phyloP scores from a whole-genome alignment of 768 basidiomycete genomes.

The Termitomyces sp. region DNA sequence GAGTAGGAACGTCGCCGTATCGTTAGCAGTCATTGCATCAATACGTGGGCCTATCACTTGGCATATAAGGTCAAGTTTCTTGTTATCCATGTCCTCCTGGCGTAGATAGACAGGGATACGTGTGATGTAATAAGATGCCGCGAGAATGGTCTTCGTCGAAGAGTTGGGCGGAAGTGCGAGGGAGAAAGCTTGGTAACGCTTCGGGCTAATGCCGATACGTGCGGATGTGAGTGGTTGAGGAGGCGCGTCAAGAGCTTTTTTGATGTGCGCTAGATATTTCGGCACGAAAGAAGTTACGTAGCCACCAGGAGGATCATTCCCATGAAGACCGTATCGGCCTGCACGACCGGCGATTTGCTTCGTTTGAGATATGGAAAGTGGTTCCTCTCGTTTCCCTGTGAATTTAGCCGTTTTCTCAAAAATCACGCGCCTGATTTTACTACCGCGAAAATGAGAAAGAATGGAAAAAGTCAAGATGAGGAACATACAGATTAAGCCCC shows the following conservation, averaged over 20 bases:
- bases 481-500: constrained; percentile 89
- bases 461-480: not conserved
- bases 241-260: constrained; percentile 45
- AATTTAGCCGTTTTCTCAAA: constrained; percentile 53
- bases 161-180: constrained; percentile 38
- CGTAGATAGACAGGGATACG: constrained; percentile 38
- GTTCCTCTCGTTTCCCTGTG: constrained; percentile 38
- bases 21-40: constrained; percentile 33
- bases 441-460: constrained; percentile 23
- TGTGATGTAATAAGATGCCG: constrained; percentile 46
- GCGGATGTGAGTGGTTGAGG: constrained; percentile 49
- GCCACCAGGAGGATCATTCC: constrained; percentile 44
- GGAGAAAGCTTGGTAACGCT: constrained; percentile 15
- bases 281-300: constrained; percentile 66
- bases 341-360: constrained; percentile 96
- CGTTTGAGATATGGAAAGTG: constrained; percentile 67
- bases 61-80: constrained; percentile 22
- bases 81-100: constrained; percentile 15
- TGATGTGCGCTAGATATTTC: constrained; percentile 58
- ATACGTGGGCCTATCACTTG: constrained; percentile 37
- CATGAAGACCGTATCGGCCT: constrained; percentile 76
- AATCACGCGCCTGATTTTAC: constrained; percentile 69
- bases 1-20: constrained; percentile 38
- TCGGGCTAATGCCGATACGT: constrained; percentile 27
- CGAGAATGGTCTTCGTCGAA: constrained; percentile 35